Evolutionary conservation across 1,284 basidiomycete genomes (phyloP).

Genomic region (Ceratobasidium sp.): DNA sequence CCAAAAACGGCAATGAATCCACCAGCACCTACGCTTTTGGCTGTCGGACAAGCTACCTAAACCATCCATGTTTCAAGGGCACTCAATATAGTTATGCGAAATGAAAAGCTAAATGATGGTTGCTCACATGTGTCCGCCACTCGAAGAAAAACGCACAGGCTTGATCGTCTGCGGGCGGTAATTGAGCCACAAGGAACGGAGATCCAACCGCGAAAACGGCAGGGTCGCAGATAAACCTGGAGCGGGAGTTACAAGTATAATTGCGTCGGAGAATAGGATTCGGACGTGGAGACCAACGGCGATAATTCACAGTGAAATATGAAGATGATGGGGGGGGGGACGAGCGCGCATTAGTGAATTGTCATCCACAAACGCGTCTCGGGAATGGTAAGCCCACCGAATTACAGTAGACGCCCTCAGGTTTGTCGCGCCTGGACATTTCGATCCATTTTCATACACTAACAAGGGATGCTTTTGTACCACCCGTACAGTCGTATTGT

Average conservation of each 20-base stretch:
- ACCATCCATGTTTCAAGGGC: constrained; percentile 45
- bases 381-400: constrained; percentile 65
- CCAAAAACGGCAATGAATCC: constrained; percentile 67
- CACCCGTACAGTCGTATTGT: constrained; percentile 72
- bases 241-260: too few relatives aligned
- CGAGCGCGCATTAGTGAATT: constrained; percentile 9
- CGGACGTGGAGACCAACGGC: background rate
- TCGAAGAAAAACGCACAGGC: constrained; percentile 79
- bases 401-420: constrained; percentile 71
- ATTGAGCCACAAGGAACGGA: constrained; percentile 71
- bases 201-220: constrained; percentile 62
- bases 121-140: constrained; percentile 78
- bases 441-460: constrained; percentile 70
- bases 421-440: constrained; percentile 65
- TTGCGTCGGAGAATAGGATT: constrained; percentile 64
- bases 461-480: constrained; percentile 64
- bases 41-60: constrained; percentile 75
- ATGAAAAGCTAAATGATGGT: too few relatives aligned
- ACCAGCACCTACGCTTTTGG: constrained; percentile 64
- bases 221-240: constrained; percentile 77
- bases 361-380: background rate
- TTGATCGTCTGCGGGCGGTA: constrained; percentile 71
- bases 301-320: background rate
- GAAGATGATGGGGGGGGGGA: constrained; percentile 5
- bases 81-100: constrained; percentile 37